Conservation (phyloP, 2,329 filamentous ascomycete genomes). For the Fonsecaea multimorphosa region DNA sequence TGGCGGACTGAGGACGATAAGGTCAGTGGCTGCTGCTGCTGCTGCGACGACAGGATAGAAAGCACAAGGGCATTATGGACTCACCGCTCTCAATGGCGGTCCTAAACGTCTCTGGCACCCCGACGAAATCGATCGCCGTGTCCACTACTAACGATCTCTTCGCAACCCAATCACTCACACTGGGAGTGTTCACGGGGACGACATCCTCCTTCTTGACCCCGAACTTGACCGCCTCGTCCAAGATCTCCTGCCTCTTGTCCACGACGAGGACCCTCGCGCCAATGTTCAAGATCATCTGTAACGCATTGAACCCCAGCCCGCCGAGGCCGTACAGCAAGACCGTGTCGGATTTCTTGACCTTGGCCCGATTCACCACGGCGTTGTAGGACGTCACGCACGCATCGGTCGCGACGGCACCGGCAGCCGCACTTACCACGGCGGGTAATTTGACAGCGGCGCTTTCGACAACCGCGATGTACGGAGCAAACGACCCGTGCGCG, state of each 20-base stretch:
- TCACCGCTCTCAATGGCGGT: conserved; percentile 23
- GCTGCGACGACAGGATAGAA: not conserved
- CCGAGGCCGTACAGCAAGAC: conserved; percentile 11
- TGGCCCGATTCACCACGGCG: conserved; percentile 19
- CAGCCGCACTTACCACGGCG: conserved; percentile 1
- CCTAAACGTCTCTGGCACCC: conserved; percentile 25
- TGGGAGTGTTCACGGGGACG: conserved; percentile 13
- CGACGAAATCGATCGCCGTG: conserved; percentile 29
- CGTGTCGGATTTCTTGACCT: conserved; percentile 17
- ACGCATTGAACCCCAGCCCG: conserved; percentile 27
- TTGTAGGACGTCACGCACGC: conserved; percentile 29
- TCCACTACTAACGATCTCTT: conserved; percentile 17
- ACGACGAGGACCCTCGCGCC: conserved; percentile 25
- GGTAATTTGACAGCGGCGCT: conserved; percentile 26
- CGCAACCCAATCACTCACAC: conserved; percentile 19
- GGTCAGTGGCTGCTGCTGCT: conserved; percentile 5
- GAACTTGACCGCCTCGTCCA: conserved; percentile 30
- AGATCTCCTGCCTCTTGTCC: conserved; percentile 27
- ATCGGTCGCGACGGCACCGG: conserved; percentile 28
- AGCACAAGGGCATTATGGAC: not conserved
- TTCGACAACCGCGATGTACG: conserved; percentile 23
- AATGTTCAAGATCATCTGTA: conserved; percentile 26
- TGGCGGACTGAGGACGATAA: conserved; percentile 18
- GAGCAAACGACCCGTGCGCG: conserved; percentile 28
- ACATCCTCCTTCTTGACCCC: conserved; percentile 24